These are phyloP conservation scores for Amesomyces nigricolor DNA, from an alignment of 2,329 filamentous ascomycete genomes.

Conservation along the genomic window DNA sequence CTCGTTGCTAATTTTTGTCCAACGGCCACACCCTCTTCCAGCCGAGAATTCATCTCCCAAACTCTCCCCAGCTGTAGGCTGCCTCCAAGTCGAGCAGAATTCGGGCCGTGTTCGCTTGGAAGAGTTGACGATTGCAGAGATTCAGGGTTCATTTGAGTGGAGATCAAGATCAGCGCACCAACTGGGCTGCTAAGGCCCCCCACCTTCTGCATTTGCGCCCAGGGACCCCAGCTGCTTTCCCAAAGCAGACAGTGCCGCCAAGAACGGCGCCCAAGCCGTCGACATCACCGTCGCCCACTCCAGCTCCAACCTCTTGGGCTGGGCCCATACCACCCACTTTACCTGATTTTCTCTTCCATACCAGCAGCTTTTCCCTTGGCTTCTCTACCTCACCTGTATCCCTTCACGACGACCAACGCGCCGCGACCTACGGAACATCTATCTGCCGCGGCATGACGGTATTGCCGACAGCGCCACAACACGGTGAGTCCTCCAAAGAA, in stretches of 20 bases:
- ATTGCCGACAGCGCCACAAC: not conserved
- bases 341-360: not conserved
- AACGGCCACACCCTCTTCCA: not conserved
- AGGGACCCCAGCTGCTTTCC: constrained; percentile 7
- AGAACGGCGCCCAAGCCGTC: constrained; percentile 12
- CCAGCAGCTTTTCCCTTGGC: not conserved
- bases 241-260: constrained; percentile 14
- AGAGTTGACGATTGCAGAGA: not conserved
- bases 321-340: not conserved
- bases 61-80: too few species aligned
- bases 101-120: not conserved
- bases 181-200: not conserved
- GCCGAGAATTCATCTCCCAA: too few species aligned
- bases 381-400: not conserved
- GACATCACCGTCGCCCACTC: constrained; percentile 12
- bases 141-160: not conserved
- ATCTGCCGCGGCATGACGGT: not conserved
- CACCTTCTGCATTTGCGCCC: not conserved
- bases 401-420: not conserved
- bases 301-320: not conserved
- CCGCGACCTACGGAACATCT: not conserved
- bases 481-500: not conserved
- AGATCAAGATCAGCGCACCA: constrained; percentile 10
- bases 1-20: too few species aligned
- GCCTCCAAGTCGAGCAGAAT: not conserved